A percentile compares a stretch with the other conserved stretches of the same genome.
These are phyloP conservation scores for Suhomyces tanzawaensis DNA, from an alignment of 805 yeast genomes.

Conservation along the genomic window DNA sequence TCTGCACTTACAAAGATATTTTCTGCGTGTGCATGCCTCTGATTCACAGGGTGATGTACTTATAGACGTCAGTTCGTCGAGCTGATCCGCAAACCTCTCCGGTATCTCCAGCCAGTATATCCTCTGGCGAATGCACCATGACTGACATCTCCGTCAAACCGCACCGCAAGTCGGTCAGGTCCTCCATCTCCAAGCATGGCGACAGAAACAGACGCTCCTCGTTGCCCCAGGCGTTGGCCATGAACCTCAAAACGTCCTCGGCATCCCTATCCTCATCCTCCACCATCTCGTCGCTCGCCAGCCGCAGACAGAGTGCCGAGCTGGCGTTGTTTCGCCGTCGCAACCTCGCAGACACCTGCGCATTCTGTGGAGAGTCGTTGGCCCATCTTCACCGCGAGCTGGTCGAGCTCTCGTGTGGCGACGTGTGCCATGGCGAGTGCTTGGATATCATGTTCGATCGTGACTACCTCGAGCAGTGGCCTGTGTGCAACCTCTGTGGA, in stretches of 20 bases:
- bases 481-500: constrained; percentile 15
- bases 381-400: constrained; percentile 8
- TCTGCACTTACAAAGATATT: no score
- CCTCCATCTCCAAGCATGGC: no score
- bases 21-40: no score
- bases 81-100: no score
- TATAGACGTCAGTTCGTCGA: no score
- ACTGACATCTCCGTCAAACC: no score
- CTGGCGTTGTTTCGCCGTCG: constrained; percentile 3
- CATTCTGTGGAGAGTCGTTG: constrained; percentile 17
- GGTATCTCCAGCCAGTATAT: no score
- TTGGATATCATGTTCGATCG: constrained; percentile 14
- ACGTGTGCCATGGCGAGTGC: constrained; percentile 27
- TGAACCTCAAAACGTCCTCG: constrained; percentile 3
- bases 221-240: constrained; percentile 8
- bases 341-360: constrained; percentile 11
- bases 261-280: constrained; percentile 7
- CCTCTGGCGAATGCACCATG: no score
- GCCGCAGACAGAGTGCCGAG: neutral
- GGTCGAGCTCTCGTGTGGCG: constrained; percentile 21
- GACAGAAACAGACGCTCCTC: constrained; percentile 6
- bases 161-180: no score
- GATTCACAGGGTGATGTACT: no score
- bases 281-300: constrained; percentile 5
- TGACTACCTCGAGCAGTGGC: constrained; percentile 9